phyloP scores from a whole-genome alignment of 805 yeast species.

The Allodekkera sacchari region DNA sequence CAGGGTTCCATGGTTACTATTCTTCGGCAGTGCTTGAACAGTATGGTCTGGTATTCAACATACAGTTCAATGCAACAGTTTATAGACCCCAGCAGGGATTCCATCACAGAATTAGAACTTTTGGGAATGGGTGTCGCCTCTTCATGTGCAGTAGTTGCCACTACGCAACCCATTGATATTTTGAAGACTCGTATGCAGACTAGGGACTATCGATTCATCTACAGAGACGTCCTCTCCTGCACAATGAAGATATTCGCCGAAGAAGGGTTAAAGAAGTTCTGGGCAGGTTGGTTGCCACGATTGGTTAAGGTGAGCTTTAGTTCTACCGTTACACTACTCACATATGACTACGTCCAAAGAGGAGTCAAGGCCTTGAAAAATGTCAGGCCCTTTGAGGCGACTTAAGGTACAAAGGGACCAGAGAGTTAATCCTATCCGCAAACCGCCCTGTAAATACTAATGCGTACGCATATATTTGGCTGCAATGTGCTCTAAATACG shows the following conservation, averaged over 20 bases:
- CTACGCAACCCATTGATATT: conserved; percentile 86
- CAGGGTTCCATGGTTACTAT: conserved; percentile 84
- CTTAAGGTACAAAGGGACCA: conserved; percentile 1
- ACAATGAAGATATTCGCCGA: conserved; percentile 39
- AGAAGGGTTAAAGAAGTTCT: conserved; percentile 38
- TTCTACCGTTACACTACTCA: conserved; percentile 60
- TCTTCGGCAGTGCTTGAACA: conserved; percentile 67
- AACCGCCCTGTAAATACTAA: too few relatives aligned
- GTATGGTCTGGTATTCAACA: conserved; percentile 77
- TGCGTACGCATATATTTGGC: too few relatives aligned
- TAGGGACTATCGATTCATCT: conserved; percentile 49
- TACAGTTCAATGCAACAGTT: conserved; percentile 72
- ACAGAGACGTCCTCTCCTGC: conserved; percentile 55
- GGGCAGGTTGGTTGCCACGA: conserved; percentile 60
- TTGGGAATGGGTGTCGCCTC: conserved; percentile 49
- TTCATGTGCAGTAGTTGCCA: conserved; percentile 62
- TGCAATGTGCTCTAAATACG: too few relatives aligned
- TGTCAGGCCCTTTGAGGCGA: conserved; percentile 23
- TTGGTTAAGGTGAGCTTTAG: conserved; percentile 61
- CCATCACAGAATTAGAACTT: conserved; percentile 30
- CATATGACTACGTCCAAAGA: conserved; percentile 51
- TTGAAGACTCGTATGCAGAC: conserved; percentile 83
- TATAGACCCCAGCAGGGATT: conserved; percentile 43
- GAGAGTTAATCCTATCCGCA: not conserved
- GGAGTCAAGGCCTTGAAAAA: conserved; percentile 24